Evolutionary conservation across 2,329 filamentous ascomycete genomes (phyloP).

Genomic region (Colletotrichum limetticola): DNA sequence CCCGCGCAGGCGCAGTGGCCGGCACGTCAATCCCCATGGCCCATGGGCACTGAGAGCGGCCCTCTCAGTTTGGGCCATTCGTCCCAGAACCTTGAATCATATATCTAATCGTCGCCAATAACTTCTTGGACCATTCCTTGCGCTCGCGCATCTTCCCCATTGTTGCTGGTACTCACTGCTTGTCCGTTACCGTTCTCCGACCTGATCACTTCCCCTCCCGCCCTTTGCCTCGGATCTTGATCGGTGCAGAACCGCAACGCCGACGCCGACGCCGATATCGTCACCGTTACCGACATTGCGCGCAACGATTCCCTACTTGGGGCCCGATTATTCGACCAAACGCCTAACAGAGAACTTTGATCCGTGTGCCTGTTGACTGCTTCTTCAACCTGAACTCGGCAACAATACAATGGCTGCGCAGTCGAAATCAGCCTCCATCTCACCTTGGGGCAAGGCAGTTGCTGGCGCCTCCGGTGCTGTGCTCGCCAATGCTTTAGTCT

Average conservation of each 20-base stretch:
- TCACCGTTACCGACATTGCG: slow-evolving; percentile 40
- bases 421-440: slow-evolving; percentile 76
- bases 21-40: not conserved
- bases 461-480: slow-evolving; percentile 94
- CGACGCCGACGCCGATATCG: slow-evolving; percentile 3
- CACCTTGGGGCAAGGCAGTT: slow-evolving; percentile 92
- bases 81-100: not conserved
- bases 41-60: not conserved
- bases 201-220: not conserved
- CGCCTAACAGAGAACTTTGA: not conserved
- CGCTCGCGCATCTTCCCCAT: not conserved
- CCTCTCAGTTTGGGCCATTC: slow-evolving; percentile 2
- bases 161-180: not conserved
- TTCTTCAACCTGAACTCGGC: not conserved
- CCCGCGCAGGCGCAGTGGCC: not conserved
- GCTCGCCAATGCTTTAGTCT: slow-evolving; percentile 93
- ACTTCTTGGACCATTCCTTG: not conserved
- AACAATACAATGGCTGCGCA: slow-evolving; percentile 58
- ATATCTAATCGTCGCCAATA: not conserved
- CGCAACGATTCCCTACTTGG: not conserved
- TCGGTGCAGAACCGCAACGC: slow-evolving; percentile 21
- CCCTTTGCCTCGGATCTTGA: slow-evolving; percentile 19
- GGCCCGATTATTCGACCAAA: not conserved
- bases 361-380: not conserved
- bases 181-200: not conserved